Evolutionary conservation across 495 filamentous ascomycete genomes (phyloP).

Genomic region (Hypoxylon trugodes): DNA sequence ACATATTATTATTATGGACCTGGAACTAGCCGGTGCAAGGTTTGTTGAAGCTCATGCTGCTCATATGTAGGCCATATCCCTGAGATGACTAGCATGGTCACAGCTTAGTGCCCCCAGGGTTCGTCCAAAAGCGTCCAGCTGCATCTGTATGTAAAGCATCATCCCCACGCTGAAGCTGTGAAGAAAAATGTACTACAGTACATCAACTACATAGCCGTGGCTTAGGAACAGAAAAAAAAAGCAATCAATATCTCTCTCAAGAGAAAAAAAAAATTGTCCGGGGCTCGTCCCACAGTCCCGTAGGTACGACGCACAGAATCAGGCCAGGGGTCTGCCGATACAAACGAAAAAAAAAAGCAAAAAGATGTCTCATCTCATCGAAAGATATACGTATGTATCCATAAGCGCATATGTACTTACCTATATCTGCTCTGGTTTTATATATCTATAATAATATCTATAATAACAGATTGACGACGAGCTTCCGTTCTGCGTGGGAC

Average conservation of each 20-base stretch:
- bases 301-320: conserved; percentile 2
- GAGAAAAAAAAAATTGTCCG: not conserved
- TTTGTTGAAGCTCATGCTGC: conserved; percentile 25
- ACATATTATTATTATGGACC: conserved; percentile 16
- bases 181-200: too few relatives aligned
- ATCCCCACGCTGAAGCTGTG: conserved; percentile 37
- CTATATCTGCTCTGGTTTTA: too few relatives aligned
- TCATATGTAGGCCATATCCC: conserved; percentile 30
- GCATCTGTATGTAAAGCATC: conserved; percentile 38
- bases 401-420: conserved; percentile 2
- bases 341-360: not conserved
- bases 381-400: not conserved
- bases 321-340: conserved; percentile 5
- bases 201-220: conserved; percentile 6
- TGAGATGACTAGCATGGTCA: conserved; percentile 40
- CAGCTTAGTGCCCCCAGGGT: conserved; percentile 36
- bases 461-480: conserved; percentile 8
- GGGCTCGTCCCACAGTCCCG: conserved; percentile 16
- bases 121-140: conserved; percentile 35
- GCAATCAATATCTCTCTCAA: conserved; percentile 4
- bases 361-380: not conserved
- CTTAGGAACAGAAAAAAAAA: not conserved
- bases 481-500: conserved; percentile 24
- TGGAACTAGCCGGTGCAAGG: conserved; percentile 36
- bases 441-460: conserved; percentile 10